These are phyloP conservation scores for Pichia manshurica DNA, from an alignment of 805 yeast genomes.

Conservation along the genomic window DNA sequence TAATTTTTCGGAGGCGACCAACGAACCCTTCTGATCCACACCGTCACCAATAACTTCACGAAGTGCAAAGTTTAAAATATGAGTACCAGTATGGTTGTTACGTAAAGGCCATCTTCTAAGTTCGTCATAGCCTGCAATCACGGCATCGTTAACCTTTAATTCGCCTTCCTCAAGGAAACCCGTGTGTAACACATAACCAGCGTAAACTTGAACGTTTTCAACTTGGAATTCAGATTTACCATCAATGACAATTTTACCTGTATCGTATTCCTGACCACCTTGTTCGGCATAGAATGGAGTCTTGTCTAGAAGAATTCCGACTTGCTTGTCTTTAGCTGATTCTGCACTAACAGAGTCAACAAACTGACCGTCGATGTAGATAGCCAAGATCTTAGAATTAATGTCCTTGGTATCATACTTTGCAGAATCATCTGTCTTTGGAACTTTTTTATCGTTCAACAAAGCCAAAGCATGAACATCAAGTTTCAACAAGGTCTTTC, in stretches of 20 bases:
- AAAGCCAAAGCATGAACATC: constrained; percentile 86
- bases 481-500: constrained; percentile 61
- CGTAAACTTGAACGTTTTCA: constrained; percentile 85
- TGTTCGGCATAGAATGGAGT: constrained; percentile 97
- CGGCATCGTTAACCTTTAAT: constrained; percentile 58
- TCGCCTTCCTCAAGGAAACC: constrained; percentile 78
- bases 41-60: constrained; percentile 81
- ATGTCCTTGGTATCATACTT: constrained; percentile 73
- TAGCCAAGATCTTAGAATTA: constrained; percentile 62
- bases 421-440: constrained; percentile 76
- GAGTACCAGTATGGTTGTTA: constrained; percentile 98
- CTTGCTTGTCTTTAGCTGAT: constrained; percentile 39
- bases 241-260: constrained; percentile 87
- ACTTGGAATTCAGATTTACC: constrained; percentile 85
- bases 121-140: constrained; percentile 86
- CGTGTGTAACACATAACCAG: constrained; percentile 93
- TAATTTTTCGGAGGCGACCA: constrained; percentile 91
- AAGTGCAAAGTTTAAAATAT: constrained; percentile 82
- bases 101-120: constrained; percentile 93
- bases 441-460: constrained; percentile 55
- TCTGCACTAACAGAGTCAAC: constrained; percentile 37
- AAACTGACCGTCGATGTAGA: constrained; percentile 69
- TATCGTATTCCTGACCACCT: constrained; percentile 98
- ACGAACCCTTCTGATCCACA: constrained; percentile 93
- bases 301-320: constrained; percentile 79